phyloP scores from a whole-genome alignment of 257 asterid genomes.

The Paulownia fortunei region DNA sequence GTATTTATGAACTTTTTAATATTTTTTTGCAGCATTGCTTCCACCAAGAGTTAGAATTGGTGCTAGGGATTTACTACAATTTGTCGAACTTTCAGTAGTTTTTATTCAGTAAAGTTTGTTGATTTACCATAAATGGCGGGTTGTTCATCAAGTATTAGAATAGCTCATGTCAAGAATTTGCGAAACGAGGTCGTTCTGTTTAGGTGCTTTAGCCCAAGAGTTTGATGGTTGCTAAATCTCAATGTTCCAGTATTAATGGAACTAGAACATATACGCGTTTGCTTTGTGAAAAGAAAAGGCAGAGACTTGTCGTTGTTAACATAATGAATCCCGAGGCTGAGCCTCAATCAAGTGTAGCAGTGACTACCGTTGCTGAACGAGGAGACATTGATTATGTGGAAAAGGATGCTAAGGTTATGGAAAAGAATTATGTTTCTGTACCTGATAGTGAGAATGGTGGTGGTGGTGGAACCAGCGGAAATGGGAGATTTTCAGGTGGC shows the following conservation, averaged over 20 bases:
- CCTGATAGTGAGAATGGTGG: constrained; percentile 40
- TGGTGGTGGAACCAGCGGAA: constrained; percentile 63
- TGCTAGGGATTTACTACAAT: constrained; percentile 28
- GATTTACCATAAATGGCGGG: constrained; percentile 52
- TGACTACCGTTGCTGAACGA: constrained; percentile 36
- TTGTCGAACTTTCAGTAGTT: constrained; percentile 48
- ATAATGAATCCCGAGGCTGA: constrained; percentile 48
- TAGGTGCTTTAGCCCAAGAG: constrained; percentile 35
- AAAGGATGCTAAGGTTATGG: constrained; percentile 41
- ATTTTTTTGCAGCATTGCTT: constrained; percentile 19
- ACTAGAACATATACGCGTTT: constrained; percentile 34
- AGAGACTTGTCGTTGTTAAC: constrained; percentile 51
- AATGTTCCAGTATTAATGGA: constrained; percentile 30
- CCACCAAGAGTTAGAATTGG: constrained; percentile 16
- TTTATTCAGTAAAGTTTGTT: background rate
- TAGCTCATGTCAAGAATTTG: constrained; percentile 47
- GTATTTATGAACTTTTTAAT: background rate
- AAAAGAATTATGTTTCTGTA: constrained; percentile 23
- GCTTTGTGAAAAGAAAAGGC: constrained; percentile 31
- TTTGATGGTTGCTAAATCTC: constrained; percentile 29
- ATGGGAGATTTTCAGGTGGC: constrained; percentile 58
- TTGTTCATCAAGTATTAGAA: constrained; percentile 57
- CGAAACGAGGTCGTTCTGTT: constrained; percentile 42
- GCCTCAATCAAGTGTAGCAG: constrained; percentile 43
- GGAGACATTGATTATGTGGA: constrained; percentile 30